phyloP scores from a whole-genome alignment of 345 rosid species.

The Lumnitzera littorea region DNA sequence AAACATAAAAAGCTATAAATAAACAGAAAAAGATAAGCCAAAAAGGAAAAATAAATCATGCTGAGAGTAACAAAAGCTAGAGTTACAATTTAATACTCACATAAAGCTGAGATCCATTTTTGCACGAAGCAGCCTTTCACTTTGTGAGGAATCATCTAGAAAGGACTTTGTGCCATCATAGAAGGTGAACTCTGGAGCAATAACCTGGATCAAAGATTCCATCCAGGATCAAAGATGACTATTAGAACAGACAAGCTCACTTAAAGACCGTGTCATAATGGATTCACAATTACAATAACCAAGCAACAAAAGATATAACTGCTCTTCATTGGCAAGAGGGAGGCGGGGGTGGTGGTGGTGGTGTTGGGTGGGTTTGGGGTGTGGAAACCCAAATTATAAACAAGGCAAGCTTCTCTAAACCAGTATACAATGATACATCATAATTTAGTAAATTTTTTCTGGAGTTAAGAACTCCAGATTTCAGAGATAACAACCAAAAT shows the following conservation, averaged over 20 bases:
- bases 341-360: too few relatives aligned
- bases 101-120: constrained; percentile 93
- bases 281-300: too few relatives aligned
- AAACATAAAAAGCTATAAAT: too few relatives aligned
- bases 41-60: background rate
- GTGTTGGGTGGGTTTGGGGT: too few relatives aligned
- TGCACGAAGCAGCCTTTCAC: constrained; percentile 93
- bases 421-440: background rate
- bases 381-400: background rate
- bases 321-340: background rate
- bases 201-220: constrained; percentile 43
- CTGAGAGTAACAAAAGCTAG: background rate
- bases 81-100: constrained; percentile 34
- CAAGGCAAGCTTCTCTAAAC: background rate
- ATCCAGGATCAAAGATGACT: background rate
- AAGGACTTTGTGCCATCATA: constrained; percentile 90
- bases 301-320: background rate
- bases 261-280: background rate
- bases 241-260: background rate
- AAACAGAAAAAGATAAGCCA: too few relatives aligned
- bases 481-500: too few relatives aligned
- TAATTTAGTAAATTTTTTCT: background rate
- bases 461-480: background rate
- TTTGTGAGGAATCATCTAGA: constrained; percentile 64
- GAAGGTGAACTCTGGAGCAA: constrained; percentile 92